Base-by-base conservation (phyloP, 164 flowering plant species). In the Vitis riparia region DNA sequence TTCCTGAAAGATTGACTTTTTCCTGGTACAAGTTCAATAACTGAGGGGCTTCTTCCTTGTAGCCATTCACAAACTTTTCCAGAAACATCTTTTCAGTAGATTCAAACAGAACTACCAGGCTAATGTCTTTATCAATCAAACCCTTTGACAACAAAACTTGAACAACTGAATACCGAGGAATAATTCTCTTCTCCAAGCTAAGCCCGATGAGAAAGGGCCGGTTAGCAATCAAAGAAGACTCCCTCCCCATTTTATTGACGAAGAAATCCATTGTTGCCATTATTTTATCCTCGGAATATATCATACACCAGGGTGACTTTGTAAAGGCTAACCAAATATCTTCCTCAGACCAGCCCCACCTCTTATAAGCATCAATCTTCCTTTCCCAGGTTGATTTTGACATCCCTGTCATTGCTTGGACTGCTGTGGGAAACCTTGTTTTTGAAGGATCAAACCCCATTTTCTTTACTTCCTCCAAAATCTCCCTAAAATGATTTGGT, bases 321-420 rank as follows among this genome's bases (percentile, higher is more conserved):
- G 17, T 16, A 15, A 78, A 78, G 0, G 71, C 69, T 3, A 6
- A 3, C 6, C 64, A 8, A 53, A 75, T 23, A 23, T 74, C 76
- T 6, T 66, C 74, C 62, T 62, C 71, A 12, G 81, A 75, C 78
- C 70, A 75, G 62, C 77, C 80, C 69, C 57, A 78, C 29, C 59
- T 78, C 58, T 29, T 70, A 59, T 62, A 74, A 23, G 68, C 55
- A 53, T 68, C 63, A 2, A 62, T 8, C 23, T 68, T 78, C 19
- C 13, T n/a, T 14, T 70, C 75, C 77, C 77, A 78, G 0, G 9
- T 62, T 1, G 65, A 53, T 62, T 67, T 16, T 13, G 23, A 58
- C 56, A 71, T 15, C 7, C 16, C 1, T 1, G 27, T 4, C 66
- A 52, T 32, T 1, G 19, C 62, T 1, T 9, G 55, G 3, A 78